Evolutionary conservation across 2,329 filamentous ascomycete genomes (phyloP), one percentile per base, ranked within the genome.

Genomic region (Scleromitrula shiraiana): DNA sequence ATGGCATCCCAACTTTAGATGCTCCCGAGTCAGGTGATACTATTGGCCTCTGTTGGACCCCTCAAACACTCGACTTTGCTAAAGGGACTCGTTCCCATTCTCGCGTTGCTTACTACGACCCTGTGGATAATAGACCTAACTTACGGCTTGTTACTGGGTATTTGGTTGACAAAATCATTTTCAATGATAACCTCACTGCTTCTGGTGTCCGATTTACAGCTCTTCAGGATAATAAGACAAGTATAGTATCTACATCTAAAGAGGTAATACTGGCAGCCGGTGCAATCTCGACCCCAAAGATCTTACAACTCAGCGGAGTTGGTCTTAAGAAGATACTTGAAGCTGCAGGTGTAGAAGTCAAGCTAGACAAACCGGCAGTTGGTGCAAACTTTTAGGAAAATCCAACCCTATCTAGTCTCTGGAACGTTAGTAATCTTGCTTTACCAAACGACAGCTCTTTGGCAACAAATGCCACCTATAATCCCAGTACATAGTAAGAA

Each of bases 201-300:
- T 38, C 24, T 10, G 33, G 43, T 7, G 41, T 50, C 6, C 29
- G 32, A 41, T 24, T 47, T 53, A 10, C 43, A 43, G 24, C 30
- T 27, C 20, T 35, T 15, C 20, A 26, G 8, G n/a, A 24, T 6
- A 37, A 29, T 12, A 43, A 35, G 30, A 43, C 41, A 43, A 26
- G 14, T n/a, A 33, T 23, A 7, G n/a, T 43, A 7, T 35, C 29
- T 23, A 24, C 43, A 23, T 29, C 17, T n/a, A 30, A 22, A 22
- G 69, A 75, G 52, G 69, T 75, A 26, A 72, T 75, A 51, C 47
- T 75, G 9, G 62, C 70, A 4, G 71, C 66, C 20, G 72, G 72
- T 24, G 55, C 68, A 8, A 68, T 68, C 59, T 68, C 69, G 56
- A 67, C 66, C 0, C 70, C 70, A 4, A 67, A 70, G 50, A 57